A percentile compares a stretch with the other conserved stretches of the same genome.
Evolutionary conservation across 2,329 filamentous ascomycete genomes (phyloP).

Genomic region (Alternaria viburni): DNA sequence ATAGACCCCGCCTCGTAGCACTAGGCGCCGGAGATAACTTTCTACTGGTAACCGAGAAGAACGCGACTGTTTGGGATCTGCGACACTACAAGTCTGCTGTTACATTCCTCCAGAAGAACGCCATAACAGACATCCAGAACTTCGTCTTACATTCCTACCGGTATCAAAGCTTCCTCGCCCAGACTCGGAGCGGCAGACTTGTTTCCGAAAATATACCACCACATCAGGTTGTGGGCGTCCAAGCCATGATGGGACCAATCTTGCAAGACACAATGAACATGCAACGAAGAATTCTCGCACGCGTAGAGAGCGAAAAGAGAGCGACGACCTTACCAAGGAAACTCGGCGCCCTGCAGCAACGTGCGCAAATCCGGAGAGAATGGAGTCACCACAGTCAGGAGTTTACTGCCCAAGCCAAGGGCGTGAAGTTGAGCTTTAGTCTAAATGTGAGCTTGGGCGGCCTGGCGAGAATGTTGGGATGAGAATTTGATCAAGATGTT

Average conservation of each 20-base stretch:
- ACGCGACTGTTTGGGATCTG: constrained; percentile 40
- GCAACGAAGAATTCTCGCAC: constrained; percentile 4
- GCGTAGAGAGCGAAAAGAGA: constrained; percentile 7
- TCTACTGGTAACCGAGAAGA: constrained; percentile 37
- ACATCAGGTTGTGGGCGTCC: constrained; percentile 25
- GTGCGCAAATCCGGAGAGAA: constrained; percentile 31
- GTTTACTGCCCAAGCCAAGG: constrained; percentile 32
- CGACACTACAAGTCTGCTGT: constrained; percentile 27
- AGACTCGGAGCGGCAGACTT: constrained; percentile 31
- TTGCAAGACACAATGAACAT: constrained; percentile 22
- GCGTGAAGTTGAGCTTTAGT: constrained; percentile 39
- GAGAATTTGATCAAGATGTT: neutral
- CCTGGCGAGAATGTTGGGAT: constrained; percentile 30
- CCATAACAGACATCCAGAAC: constrained; percentile 27
- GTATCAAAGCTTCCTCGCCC: constrained; percentile 37
- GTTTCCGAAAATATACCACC: constrained; percentile 35
- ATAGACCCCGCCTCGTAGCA: constrained; percentile 40
- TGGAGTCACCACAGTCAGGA: constrained; percentile 36
- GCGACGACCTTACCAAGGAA: constrained; percentile 7
- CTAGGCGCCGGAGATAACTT: constrained; percentile 40
- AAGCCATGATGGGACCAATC: constrained; percentile 27
- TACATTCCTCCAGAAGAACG: constrained; percentile 23
- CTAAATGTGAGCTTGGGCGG: constrained; percentile 36
- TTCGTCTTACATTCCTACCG: constrained; percentile 41
- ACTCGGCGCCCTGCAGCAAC: constrained; percentile 25